Evolutionary conservation across 2,329 filamentous ascomycete genomes (phyloP).

Genomic region (Blastomyces gilchristii): DNA sequence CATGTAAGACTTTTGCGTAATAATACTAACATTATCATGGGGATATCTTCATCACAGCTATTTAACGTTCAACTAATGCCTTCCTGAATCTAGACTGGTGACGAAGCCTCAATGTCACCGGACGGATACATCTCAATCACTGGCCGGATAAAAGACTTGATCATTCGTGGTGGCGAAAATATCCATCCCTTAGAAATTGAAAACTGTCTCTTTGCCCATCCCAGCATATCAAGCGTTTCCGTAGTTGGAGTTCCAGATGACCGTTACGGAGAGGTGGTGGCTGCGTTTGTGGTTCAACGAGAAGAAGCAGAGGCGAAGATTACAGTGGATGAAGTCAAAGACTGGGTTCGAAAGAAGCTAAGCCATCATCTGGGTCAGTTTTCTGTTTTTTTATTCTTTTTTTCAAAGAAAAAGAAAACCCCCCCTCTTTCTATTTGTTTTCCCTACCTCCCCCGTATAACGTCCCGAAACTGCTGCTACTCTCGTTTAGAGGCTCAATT

Average conservation of each 20-base stretch:
- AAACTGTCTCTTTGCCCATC: slow-evolving; percentile 68
- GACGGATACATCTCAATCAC: slow-evolving; percentile 83
- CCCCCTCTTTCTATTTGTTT: neutral
- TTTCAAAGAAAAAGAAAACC: too few species aligned
- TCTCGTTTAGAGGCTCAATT: neutral
- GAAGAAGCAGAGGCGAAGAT: slow-evolving; percentile 36
- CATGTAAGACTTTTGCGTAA: slow-evolving; percentile 34
- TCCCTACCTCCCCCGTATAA: neutral
- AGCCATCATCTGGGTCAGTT: slow-evolving; percentile 57
- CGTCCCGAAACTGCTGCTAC: neutral
- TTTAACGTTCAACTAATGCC: neutral
- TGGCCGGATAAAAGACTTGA: slow-evolving; percentile 85
- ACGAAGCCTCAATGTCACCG: slow-evolving; percentile 76
- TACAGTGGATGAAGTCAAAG: slow-evolving; percentile 50
- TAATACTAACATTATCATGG: neutral
- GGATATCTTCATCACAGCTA: neutral
- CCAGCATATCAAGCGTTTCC: slow-evolving; percentile 61
- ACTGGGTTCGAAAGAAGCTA: slow-evolving; percentile 62
- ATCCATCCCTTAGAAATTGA: slow-evolving; percentile 91
- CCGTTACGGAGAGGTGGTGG: slow-evolving; percentile 75
- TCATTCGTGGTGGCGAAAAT: slow-evolving; percentile 91
- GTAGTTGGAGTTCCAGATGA: slow-evolving; percentile 78
- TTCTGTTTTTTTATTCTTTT: neutral
- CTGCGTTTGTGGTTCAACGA: slow-evolving; percentile 62
- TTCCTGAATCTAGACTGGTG: slow-evolving; percentile 55